phyloP scores from a whole-genome alignment of 441 rosid species.

The Croton setiger region DNA sequence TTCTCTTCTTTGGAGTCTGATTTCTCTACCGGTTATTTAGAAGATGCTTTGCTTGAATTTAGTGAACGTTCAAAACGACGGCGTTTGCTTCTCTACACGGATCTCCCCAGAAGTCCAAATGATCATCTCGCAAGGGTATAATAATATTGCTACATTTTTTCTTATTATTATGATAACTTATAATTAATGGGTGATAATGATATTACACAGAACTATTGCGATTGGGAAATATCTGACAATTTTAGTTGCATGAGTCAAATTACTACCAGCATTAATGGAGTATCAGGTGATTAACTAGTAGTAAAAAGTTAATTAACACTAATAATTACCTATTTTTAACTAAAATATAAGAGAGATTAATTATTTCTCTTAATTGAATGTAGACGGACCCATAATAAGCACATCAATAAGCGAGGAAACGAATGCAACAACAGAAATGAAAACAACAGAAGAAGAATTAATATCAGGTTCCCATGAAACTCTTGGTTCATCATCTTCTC shows the following conservation, averaged over 20 bases:
- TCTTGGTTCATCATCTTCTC: constrained; percentile 48
- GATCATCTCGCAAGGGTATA: constrained; percentile 25
- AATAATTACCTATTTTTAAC: too few relatives aligned
- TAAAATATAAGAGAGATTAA: background rate
- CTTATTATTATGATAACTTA: background rate
- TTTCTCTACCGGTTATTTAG: constrained; percentile 77
- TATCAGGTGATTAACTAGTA: constrained; percentile 28
- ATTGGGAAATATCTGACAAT: constrained; percentile 54
- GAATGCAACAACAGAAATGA: constrained; percentile 31
- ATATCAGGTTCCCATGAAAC: constrained; percentile 30
- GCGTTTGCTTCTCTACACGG: constrained; percentile 39
- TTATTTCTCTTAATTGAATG: background rate
- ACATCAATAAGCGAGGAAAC: constrained; percentile 43
- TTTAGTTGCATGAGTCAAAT: constrained; percentile 45
- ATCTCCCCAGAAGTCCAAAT: constrained; percentile 21
- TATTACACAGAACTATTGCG: constrained; percentile 34
- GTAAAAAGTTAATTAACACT: too few relatives aligned
- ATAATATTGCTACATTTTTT: background rate
- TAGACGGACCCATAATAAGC: constrained; percentile 46
- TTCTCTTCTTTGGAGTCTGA: constrained; percentile 47
- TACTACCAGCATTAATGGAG: constrained; percentile 26
- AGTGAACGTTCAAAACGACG: constrained; percentile 60
- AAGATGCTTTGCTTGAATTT: constrained; percentile 73
- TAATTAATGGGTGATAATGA: constrained; percentile 16
- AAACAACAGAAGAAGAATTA: constrained; percentile 37